Base-by-base conservation (phyloP, 257 asterid species). In the Forsythia viridissima region DNA sequence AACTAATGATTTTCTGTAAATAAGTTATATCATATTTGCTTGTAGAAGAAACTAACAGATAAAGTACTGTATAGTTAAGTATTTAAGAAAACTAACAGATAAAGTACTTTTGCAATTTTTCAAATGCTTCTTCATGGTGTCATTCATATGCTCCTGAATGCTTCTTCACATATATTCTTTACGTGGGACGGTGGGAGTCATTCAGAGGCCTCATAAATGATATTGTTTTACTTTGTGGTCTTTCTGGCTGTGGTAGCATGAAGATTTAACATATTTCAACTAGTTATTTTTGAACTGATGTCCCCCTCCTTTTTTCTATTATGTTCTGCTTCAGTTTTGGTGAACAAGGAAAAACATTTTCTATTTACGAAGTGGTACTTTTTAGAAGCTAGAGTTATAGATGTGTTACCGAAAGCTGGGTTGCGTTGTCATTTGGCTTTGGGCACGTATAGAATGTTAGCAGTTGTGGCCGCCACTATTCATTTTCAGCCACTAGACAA, bases 1-100 rank as follows among this genome's bases (percentile, higher is more conserved):
- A 18, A 15, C 48, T 8, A 77, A 10, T 73, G n/a, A 69, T 18
- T 52, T 74, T 79, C 73, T 71, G 79, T 76, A 73, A 63, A 63
- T 59, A n/a, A 59, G 10, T 59, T 67, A 40, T 55, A 24, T 10
- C 55, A 48, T 34, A 4, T 59, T 80, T 52, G 73, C 55, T 76
- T 44, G 71, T 74, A 57, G 66, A 57, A 57, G 24, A 57, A 20
- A 21, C n/a, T 57, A 24, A 24, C 18, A 20, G 66, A 57, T 20
- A 30, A 3, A 16, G 18, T 18, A 16, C 11, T 57, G 21, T 57
- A 6, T 4, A 57, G 2, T 57, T 3, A 5, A 16, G 55, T 16
- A 21, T 55, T 16, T 55, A 6, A 55, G 63, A 5, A 55, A 18
- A 55, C 63, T 7, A 46, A 46, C 55, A 46, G n/a, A 42, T 42